Base-by-base conservation (phyloP, 495 filamentous ascomycete species). In the Clohesyomyces aquaticus region DNA sequence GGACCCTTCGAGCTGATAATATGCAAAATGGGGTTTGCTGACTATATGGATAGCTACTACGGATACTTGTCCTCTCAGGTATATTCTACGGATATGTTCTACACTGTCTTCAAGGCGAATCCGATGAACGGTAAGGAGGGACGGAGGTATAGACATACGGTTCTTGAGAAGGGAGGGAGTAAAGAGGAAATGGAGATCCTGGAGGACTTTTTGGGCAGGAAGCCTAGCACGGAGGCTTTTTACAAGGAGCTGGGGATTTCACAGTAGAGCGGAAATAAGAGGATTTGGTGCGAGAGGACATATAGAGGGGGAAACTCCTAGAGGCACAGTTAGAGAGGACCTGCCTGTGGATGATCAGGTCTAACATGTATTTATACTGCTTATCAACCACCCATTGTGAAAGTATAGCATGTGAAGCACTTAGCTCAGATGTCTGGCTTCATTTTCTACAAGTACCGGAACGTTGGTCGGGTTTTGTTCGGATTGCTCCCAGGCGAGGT, bases 71-170 rank as follows among this genome's bases (percentile, higher is more conserved):
- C 75, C 23, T 73, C 66, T n/a, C 74, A 90, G 73, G 89, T 91
- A 47, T 91, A 89, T 76, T 85, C 83, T 11, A 79, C 83, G 27
- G 89, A 92, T 72, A 92, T 92, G 88, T 92, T 92, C 77, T 86
- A 88, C 73, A 78, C 81, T 0, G 82, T 84, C n/a, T 92, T 92
- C 76, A 86, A 85, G 77, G 77, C 78, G 60, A 76, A 89, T 66
- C 88, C 89, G 0, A 91, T 91, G 88, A 80, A 90, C 72, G 77
- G 74, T 22, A 77, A 75, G 46, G 80, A 88, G 69, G 89, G 89
- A 8, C 77, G 87, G 28, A 73, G 88, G 48, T 92, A 91, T 71
- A 76, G 89, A 55, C 87, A 89, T 72, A 88, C 82, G 14, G 87
- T 92, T 22, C 77, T 92, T 6, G 87, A 91, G 74, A 84, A 80